Evolutionary conservation across 2,329 filamentous ascomycete species (phyloP).

Genomic region (Didymellaceae sp.): DNA sequence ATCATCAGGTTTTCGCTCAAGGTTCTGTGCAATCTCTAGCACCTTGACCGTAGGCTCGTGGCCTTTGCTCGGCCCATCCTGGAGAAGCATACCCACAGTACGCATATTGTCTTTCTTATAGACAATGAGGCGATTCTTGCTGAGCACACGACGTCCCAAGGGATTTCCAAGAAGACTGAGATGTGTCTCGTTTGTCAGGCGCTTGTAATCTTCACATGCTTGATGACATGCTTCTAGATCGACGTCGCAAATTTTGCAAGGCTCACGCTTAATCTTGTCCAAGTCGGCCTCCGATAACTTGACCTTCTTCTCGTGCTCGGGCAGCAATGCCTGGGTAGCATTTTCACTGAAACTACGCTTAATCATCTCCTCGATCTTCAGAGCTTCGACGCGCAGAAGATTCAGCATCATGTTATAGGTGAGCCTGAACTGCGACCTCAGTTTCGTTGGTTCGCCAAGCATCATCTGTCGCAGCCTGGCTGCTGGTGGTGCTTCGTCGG

Average conservation of each 20-base stretch:
- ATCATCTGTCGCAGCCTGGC: slow-evolving; percentile 90
- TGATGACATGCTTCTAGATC: slow-evolving; percentile 83
- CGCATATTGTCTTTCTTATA: slow-evolving; percentile 84
- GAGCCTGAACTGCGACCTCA: slow-evolving; percentile 92
- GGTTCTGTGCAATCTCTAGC: slow-evolving; percentile 75
- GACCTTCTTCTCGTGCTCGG: slow-evolving; percentile 94
- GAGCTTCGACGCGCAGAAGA: slow-evolving; percentile 87
- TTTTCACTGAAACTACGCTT: slow-evolving; percentile 99
- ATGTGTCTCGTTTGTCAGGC: slow-evolving; percentile 82
- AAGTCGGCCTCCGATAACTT: slow-evolving; percentile 90
- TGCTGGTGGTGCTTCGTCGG: slow-evolving; percentile 87
- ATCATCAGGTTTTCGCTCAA: slow-evolving; percentile 79
- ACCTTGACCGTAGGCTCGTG: slow-evolving; percentile 75
- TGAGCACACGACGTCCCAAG: slow-evolving; percentile 80
- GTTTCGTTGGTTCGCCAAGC: slow-evolving; percentile 90
- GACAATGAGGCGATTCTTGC: slow-evolving; percentile 76
- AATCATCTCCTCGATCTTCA: slow-evolving; percentile 99
- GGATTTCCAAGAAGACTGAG: slow-evolving; percentile 78
- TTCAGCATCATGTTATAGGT: slow-evolving; percentile 99
- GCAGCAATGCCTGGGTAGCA: slow-evolving; percentile 90
- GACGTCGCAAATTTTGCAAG: slow-evolving; percentile 80
- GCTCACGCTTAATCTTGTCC: slow-evolving; percentile 84
- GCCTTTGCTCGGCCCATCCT: slow-evolving; percentile 74
- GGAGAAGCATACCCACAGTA: slow-evolving; percentile 79
- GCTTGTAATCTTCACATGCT: slow-evolving; percentile 79